Base-by-base conservation (phyloP, 495 filamentous ascomycete genomes). In the Lophiotrema nucula region DNA sequence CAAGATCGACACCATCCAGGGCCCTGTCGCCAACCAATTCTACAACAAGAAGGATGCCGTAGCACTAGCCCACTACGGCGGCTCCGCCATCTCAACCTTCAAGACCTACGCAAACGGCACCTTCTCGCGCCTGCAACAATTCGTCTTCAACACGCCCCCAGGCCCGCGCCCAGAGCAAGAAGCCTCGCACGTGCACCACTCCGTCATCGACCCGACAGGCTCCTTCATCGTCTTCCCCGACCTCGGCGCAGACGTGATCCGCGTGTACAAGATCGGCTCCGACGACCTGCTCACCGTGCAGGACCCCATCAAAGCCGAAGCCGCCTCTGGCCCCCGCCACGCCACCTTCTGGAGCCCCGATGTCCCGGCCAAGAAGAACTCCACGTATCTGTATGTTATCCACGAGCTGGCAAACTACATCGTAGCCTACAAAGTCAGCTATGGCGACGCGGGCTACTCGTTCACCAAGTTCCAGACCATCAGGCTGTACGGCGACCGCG, bases 201-300 rank as follows among this genome's bases (percentile, higher is more conserved):
- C 66, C 26, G 65, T 75, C 47, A 39, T 70, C 2, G 72, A 75
- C 53, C 72, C 72, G 15, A 73, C 71, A 1, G 62, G 65, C n/a
- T 48, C 68, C 31, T 75, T 59, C 59, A 60, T 75, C n/a, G 19
- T 75, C 37, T 68, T 74, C 28, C 70, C 72, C 0, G 72, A 75
- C 47, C 66, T 75, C 18, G 72, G 70, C 16, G 59, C 67, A 26
- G 72, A 75, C 37, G 39, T 66, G 4, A 60, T 73, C 15, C 65
- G 65, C 37, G 59, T 74, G 19, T 71, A 65, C 47, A 39, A 25
- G 35, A 64, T 63, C 56, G 63, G 70, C 56, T 19, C 25, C 6
- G 71, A 62, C 11, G 45, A 57, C 1, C 43, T 55, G 16, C 64
- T 70, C 23, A 65, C 47, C 25, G 47, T 35, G 6, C 53, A 60